A percentile compares a stretch with the other conserved stretches of the same genome.
Evolutionary conservation across 1,139 yeast genomes (phyloP).

Genomic region (Scheffersomyces quercinus): DNA sequence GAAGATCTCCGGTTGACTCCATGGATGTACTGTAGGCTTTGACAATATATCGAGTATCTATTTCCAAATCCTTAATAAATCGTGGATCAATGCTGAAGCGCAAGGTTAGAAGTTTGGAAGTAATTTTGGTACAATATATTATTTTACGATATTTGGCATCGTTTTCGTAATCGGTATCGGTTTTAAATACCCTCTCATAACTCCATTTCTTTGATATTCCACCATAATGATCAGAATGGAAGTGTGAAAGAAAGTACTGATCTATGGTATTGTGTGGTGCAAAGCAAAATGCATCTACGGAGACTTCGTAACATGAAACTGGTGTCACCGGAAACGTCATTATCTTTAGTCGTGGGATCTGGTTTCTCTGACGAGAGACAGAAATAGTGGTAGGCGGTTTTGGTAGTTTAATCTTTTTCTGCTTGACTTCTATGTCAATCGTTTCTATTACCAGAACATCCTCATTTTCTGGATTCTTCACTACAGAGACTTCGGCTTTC

Average conservation of each 20-base stretch:
- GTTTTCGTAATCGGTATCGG: conserved; percentile 27
- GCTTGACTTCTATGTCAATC: conserved; percentile 6
- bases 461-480: conserved; percentile 8
- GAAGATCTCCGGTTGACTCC: background rate
- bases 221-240: conserved; percentile 92
- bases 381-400: conserved; percentile 23
- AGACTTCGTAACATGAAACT: conserved; percentile 30
- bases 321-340: conserved; percentile 39
- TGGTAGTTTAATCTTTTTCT: conserved; percentile 14
- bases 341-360: conserved; percentile 58
- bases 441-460: too few relatives aligned
- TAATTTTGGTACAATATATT: conserved; percentile 71
- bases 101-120: conserved; percentile 55
- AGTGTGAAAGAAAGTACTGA: conserved; percentile 72
- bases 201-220: conserved; percentile 81
- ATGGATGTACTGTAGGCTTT: conserved; percentile 6
- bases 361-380: conserved; percentile 23
- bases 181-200: conserved; percentile 38
- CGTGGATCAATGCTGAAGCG: conserved; percentile 57
- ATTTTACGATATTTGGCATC: conserved; percentile 44
- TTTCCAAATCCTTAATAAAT: conserved; percentile 49
- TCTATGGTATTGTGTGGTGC: conserved; percentile 45
- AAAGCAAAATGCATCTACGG: conserved; percentile 72
- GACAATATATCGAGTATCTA: conserved; percentile 39
- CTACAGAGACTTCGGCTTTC: conserved; percentile 8